phyloP scores from a whole-genome alignment of 345 rosid species.

The Lenwebbia sp. region DNA sequence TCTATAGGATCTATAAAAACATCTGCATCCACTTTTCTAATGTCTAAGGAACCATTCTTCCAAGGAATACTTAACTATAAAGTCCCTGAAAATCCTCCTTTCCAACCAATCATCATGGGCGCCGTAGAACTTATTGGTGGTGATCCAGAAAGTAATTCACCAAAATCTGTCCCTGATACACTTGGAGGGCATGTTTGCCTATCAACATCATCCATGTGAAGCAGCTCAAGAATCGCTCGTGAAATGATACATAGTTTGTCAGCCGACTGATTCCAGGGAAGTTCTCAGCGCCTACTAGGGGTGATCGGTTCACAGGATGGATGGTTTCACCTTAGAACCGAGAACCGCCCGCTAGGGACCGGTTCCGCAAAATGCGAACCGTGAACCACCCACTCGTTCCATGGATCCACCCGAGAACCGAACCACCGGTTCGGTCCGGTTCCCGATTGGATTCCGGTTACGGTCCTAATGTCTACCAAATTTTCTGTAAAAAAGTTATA shows the following conservation, averaged over 20 bases:
- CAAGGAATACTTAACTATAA: slow-evolving; percentile 78
- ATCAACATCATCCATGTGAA: slow-evolving; percentile 33
- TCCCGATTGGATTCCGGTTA: no score
- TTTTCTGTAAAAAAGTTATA: no score
- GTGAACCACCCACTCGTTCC: no score
- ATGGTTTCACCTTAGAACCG: no score
- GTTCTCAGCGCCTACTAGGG: slow-evolving; percentile 25
- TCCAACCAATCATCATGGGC: slow-evolving; percentile 47
- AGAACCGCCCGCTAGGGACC: no score
- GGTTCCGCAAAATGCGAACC: no score
- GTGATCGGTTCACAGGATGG: no score
- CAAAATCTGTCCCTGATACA: slow-evolving; percentile 5
- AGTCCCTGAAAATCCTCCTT: slow-evolving; percentile 77
- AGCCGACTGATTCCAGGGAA: slow-evolving; percentile 58
- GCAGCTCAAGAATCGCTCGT: slow-evolving; percentile 70
- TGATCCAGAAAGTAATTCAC: slow-evolving; percentile 5
- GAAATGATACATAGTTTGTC: slow-evolving; percentile 61
- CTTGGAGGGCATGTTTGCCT: slow-evolving; percentile 8
- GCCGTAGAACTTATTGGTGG: slow-evolving; percentile 19
- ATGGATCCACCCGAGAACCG: no score
- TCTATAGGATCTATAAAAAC: slow-evolving; percentile 63
- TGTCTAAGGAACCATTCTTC: slow-evolving; percentile 84
- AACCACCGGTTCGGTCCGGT: no score
- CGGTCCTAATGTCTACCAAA: no score
- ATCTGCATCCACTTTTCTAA: slow-evolving; percentile 13